Base-by-base conservation (phyloP, 2,329 filamentous ascomycete genomes). In the Endocalyx cinctus region DNA sequence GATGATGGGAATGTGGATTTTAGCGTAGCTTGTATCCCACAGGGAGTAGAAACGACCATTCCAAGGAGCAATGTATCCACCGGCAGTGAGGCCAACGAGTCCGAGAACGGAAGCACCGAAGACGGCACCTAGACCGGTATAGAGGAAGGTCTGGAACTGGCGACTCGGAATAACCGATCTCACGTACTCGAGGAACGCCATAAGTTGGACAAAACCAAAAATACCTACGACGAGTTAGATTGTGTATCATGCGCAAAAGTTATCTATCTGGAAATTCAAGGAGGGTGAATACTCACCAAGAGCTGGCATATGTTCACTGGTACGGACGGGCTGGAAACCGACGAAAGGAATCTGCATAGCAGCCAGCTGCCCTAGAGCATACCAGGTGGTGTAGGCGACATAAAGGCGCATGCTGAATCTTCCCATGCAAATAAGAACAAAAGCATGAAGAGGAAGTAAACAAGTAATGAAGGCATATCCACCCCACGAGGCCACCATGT, bases 261-360 rank as follows among this genome's bases (percentile, higher is more conserved):
- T 23, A 10, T 17, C 20, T 13, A 15, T 12, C 25, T 22, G 25
- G 14, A 8, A 23, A 23, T 23, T n/a, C n/a, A n/a, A 8, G 20
- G 8, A 23, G 8, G 20, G 26, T 17, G 4, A 29, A 31, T 5
- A 62, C 77, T 58, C 69, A 89, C 88, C 89, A 13, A 98, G 70
- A 16, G 92, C 88, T 37, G 92, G 86, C 90, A 98, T 98, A 64
- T 98, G 92, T 66, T 98, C 92, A 66, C 88, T 96, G 59, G 87
- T 97, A 60, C 87, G 85, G 56, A 98, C 87, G 16, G 92, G 90
- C 66, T 94, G 66, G 71, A 98, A 98, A 38, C 92, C 92, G 36
- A 98, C 94, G 55, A 98, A 98, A 4, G 92, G 92, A 68, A 98
- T 92, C 66, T 98, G 92, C 90, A 98, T 97, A 69, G 88, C 95